phyloP scores from a whole-genome alignment of 306 rosid genomes.

The Dryas octopetala region DNA sequence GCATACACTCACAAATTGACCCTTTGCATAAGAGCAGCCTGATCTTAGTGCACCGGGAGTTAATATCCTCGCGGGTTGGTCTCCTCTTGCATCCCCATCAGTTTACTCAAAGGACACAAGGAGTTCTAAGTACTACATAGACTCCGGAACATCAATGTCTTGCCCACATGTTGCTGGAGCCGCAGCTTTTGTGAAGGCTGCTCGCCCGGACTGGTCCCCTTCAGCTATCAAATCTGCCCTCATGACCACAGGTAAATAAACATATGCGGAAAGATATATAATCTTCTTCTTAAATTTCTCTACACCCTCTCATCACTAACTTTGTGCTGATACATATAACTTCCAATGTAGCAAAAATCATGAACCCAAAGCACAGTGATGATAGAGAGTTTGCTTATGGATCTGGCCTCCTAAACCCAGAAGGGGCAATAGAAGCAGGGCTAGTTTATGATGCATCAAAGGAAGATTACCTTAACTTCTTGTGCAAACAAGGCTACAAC shows the following conservation, averaged over 20 bases:
- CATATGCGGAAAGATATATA: too few species aligned
- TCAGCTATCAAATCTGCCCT: conserved; percentile 21
- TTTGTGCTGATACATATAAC: too few species aligned
- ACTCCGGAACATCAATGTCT: conserved; percentile 28
- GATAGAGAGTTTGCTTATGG: conserved; percentile 36
- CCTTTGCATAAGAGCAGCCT: conserved; percentile 14
- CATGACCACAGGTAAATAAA: background rate
- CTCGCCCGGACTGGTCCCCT: conserved; percentile 19
- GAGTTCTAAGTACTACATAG: conserved; percentile 1
- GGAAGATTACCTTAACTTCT: conserved; percentile 21
- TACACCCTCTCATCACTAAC: too few species aligned
- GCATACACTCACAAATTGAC: background rate
- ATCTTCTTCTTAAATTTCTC: too few species aligned
- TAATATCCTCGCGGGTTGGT: conserved; percentile 28
- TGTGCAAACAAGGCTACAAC: conserved; percentile 3
- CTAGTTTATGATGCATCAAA: conserved; percentile 20
- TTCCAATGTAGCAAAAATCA: conserved; percentile 10
- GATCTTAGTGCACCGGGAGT: conserved; percentile 29
- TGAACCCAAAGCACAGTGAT: conserved; percentile 12
- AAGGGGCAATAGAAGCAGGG: conserved; percentile 23
- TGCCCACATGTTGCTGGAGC: conserved; percentile 18
- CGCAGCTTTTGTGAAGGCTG: conserved; percentile 15
- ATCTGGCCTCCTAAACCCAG: conserved; percentile 33
- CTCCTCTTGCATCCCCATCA: conserved; percentile 1
- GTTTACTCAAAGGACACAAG: background rate